Evolutionary conservation across 352 stramenopile species (phyloP), one percentile per base, ranked within the genome.

Genomic region (Phytophthora cryptogea): DNA sequence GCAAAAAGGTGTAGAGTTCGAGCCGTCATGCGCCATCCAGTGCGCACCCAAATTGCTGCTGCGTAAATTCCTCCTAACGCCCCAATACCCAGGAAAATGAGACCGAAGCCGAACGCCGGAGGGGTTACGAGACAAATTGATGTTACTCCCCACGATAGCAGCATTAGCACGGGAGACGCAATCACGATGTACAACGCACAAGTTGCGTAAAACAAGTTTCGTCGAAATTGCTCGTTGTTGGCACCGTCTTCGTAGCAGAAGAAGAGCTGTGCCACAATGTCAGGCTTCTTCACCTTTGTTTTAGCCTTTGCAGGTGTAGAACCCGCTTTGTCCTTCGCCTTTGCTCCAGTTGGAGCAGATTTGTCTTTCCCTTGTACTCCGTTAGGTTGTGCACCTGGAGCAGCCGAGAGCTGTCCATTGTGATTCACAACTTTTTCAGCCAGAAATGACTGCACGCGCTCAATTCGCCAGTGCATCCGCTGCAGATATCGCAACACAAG

Each of bases 1-100:
- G 56, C 61, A 16, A 94, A 84, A 11, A 90, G 62, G 20, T 47
- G 42, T 8, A 92, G 59, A 11, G 90, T 76, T 9, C 59, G 63
- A 31, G 72, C 64, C 3, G 83, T 92, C 87, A 94, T 92, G 39
- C 87, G 81, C 87, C 87, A 96, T 17, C 83, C 85, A 61, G 90
- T 88, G 7, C 67, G 73, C 3, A 74, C 56, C 87, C 87, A 96
- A 5, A 85, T 66, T 4, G 74, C 43, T 8, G 82, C 49, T 7
- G 64, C 85, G 41, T 90, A 94, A 27, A 56, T 42, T 7, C 69
- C 70, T 17, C 66, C 46, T 3, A 88, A 63, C 0, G 63, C 65
- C 8, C 75, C 70, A n/a, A 84, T 42, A 0, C 83, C 80, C 2
- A 96, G 54, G 48, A 96, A 94, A 36, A 96, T 66, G 8, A 96